Percentiles rank a stretch among this genome's conserved stretches.
These are phyloP conservation scores for Parastagonospora nodorum DNA, from an alignment of 2,329 filamentous ascomycete species.

Conservation along the genomic window DNA sequence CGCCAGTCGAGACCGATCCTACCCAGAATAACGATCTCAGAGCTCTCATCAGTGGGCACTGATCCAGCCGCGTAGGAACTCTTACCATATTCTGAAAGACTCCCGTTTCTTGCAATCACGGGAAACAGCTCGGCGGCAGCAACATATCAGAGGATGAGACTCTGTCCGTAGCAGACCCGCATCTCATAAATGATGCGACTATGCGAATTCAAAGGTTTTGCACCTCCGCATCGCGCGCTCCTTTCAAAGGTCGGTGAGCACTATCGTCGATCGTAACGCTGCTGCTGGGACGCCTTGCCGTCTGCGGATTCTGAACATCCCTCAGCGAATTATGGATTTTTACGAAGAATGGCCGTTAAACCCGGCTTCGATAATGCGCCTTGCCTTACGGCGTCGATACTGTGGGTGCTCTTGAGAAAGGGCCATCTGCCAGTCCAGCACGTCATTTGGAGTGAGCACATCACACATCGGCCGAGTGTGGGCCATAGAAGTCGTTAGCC, in stretches of 20 bases:
- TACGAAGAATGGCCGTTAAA: neutral
- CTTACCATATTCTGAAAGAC: conserved; percentile 16
- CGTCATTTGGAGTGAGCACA: too few relatives aligned
- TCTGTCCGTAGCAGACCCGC: conserved; percentile 21
- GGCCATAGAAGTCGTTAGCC: too few relatives aligned
- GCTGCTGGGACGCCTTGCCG: neutral
- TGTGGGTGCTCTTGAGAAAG: too few relatives aligned
- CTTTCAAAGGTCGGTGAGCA: neutral
- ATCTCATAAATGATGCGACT: conserved; percentile 7
- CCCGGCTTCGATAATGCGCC: neutral
- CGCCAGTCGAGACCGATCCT: conserved; percentile 27
- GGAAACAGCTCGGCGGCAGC: conserved; percentile 15
- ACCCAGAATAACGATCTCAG: conserved; percentile 31
- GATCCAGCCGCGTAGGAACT: conserved; percentile 14
- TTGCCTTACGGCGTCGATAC: too few relatives aligned
- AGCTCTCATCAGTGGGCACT: conserved; percentile 14
- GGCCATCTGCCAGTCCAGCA: too few relatives aligned
- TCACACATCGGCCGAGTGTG: too few relatives aligned
- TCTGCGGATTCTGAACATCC: neutral
- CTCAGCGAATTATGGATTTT: neutral
- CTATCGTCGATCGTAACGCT: neutral
- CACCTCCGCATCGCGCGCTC: neutral
- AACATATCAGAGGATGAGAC: conserved; percentile 11
- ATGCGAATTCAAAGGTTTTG: neutral
- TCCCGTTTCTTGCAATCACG: conserved; percentile 17